Base-by-base conservation (phyloP, 2,329 filamentous ascomycete genomes). In the Nectriaceae sp. region DNA sequence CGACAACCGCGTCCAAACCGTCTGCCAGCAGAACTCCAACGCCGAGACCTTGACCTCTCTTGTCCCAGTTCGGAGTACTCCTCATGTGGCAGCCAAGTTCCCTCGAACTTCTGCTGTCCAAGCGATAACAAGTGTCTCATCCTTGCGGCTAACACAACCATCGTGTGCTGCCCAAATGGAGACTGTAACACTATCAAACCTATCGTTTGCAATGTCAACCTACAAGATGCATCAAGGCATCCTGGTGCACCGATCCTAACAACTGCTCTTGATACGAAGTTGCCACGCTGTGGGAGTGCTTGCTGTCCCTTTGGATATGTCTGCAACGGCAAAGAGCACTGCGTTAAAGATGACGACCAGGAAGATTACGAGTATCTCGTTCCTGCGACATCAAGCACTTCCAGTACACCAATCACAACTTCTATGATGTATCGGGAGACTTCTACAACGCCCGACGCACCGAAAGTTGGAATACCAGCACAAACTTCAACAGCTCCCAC, bases 231-330 rank as follows among this genome's bases (percentile, higher is more conserved):
- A 16, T 46, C 39, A 20, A 42, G 48, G 15, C 46, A 51, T 24
- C 60, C 60, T 20, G 35, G 37, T 10, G 54, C 60, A 4, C 44
- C 55, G 18, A 50, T 63, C 42, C 53, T 57, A 29, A 57, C 60
- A 11, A 48, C 53, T 16, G 60, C 52, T 11, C 49, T 59, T 24
- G 40, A 55, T 31, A 44, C 41, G 35, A 36, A 52, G 15, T 50
- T 63, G 21, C 48, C 55, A 40, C 51, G 42, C 3, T 63, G 60
- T 13, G 58, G 60, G 4, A 47, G 43, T 16, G 44, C 33, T 11
- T 63, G 60, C 41, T 63, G 60, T 11, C 60, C 60, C 10, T 63
- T 63, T 42, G 60, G 60, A 8, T 63, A 63, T 21, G 50, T 55
- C 19, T 63, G 60, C 44, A 50, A 48, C 11, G 50, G 42, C 13